Evolutionary conservation across 2,329 filamentous ascomycete species (phyloP), one percentile per base, ranked within the genome.

Genomic region (Monosporascus sp.): DNA sequence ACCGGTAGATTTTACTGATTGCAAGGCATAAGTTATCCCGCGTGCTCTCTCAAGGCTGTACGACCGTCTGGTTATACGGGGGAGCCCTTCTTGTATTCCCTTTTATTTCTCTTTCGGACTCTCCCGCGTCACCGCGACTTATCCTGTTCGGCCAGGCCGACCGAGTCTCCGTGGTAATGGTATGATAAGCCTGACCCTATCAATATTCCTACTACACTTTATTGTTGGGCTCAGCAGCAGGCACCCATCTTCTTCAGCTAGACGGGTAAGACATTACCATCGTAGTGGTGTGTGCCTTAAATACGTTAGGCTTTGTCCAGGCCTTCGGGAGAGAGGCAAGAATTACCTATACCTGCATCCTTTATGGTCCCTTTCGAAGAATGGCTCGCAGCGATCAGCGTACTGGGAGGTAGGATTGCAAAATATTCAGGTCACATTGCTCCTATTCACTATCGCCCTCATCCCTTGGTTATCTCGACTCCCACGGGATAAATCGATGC

Each of bases 391-490:
- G 43, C 43, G 43, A 46, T 46, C 43, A 27, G 43, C 43, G 22
- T 3, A 14, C 43, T n/a, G 26, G 43, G 22, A 31, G 4, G 24
- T 31, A 31, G 24, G 24, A 31, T 46, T 46, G 22, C 22, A 17
- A 34, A 46, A 24, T 11, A 6, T 27, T 19, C 43, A 16, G 17
- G 7, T 26, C 43, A 46, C 24, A 46, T 27, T 8, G 43, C n/a
- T 49, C 34, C 52, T 51, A 26, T 50, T 55, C 51, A 41, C 38
- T 50, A 54, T 38, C 44, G 55, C 46, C 44, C 43, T 40, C 46
- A 56, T 56, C 53, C 59, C 54, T 58, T 60, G 59, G 59, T 55
- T 52, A 38, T 40, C 46, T 52, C 48, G 49, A 56, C 44, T 24
- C 48, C 51, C 40, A 52, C 53, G 43, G 53, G 36, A 41, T 56